Percentiles rank a stretch among this genome's conserved stretches.
These are phyloP conservation scores for Friedmanniomyces endolithicus DNA, from an alignment of 495 filamentous ascomycete genomes.

Conservation along the genomic window DNA sequence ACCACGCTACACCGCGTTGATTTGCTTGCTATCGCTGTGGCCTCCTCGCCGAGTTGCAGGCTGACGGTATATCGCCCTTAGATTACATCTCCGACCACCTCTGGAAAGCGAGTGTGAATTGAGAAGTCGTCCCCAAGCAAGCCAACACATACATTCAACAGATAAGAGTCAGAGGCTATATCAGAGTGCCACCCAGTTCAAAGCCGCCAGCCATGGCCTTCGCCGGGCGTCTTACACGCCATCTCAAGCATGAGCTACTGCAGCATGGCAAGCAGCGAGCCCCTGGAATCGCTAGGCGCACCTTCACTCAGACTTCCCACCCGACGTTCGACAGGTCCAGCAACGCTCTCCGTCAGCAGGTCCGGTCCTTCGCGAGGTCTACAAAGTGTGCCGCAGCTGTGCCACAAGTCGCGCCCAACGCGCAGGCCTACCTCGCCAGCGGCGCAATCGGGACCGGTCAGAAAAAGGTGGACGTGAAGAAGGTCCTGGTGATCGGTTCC, in stretches of 20 bases:
- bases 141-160: not conserved
- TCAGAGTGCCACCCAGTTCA: not conserved
- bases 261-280: conserved; percentile 10
- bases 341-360: not conserved
- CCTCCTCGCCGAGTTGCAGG: not conserved
- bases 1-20: not conserved
- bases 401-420: conserved; percentile 55
- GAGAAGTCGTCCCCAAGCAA: not conserved
- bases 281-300: conserved; percentile 3
- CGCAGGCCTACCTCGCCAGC: conserved; percentile 78
- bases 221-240: conserved; percentile 6
- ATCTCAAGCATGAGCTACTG: conserved; percentile 12
- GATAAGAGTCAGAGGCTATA: not conserved
- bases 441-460: conserved; percentile 62
- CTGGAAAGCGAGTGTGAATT: conserved; percentile 8
- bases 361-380: conserved; percentile 6
- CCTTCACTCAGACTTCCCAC: conserved; percentile 4
- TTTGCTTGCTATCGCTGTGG: not conserved
- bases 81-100: conserved; percentile 9
- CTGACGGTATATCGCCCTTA: not conserved
- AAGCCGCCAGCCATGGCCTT: conserved; percentile 13
- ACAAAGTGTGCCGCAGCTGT: conserved; percentile 16
- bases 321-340: not conserved
- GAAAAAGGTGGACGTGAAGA: conserved; percentile 81
- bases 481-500: conserved; percentile 92